Conservation (phyloP, 139 green algal species). For the Klebsormidium nitens region DNA sequence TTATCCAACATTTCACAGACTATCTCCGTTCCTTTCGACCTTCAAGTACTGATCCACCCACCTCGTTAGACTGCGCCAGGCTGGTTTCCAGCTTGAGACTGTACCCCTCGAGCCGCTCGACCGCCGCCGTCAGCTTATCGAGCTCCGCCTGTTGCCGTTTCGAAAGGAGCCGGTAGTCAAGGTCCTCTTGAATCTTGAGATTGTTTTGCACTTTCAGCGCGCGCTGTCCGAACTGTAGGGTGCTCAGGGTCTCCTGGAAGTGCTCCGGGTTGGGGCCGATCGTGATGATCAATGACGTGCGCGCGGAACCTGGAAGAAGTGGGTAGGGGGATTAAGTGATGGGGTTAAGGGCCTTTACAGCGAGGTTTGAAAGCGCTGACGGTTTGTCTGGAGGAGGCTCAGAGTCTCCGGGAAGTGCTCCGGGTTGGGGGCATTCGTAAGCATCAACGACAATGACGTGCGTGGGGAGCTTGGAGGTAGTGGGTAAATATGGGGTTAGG, state of each 20-base stretch:
- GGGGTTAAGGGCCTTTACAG: too few relatives aligned
- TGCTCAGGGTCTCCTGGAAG: constrained; percentile 29
- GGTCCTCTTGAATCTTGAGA: constrained; percentile 1
- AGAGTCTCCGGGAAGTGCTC: constrained; percentile 32
- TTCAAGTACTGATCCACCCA: too few relatives aligned
- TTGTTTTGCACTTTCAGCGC: constrained; percentile 14
- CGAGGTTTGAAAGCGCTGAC: too few relatives aligned
- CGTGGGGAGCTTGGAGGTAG: too few relatives aligned
- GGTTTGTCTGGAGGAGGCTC: constrained; percentile 14
- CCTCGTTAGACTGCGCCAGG: too few relatives aligned
- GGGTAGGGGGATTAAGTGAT: too few relatives aligned
- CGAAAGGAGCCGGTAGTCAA: constrained; percentile 9
- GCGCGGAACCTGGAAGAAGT: too few relatives aligned
- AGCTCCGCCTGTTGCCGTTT: constrained; percentile 9
- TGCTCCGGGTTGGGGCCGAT: constrained; percentile 12
- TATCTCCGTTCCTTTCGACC: too few relatives aligned
- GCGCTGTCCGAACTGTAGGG: constrained; percentile 19
- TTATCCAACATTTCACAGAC: too few relatives aligned
- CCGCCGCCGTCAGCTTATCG: background rate
- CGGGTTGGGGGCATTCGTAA: constrained; percentile 7
- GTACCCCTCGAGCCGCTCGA: background rate
- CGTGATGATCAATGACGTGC: constrained; percentile 33
- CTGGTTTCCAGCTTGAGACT: background rate
- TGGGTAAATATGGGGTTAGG: too few relatives aligned
- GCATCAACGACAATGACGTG: constrained; percentile 26